A percentile compares a stretch with the other conserved stretches of the same genome.
Evolutionary conservation across 2,329 filamentous ascomycete species (phyloP).

Genomic region (Nemania sp.): DNA sequence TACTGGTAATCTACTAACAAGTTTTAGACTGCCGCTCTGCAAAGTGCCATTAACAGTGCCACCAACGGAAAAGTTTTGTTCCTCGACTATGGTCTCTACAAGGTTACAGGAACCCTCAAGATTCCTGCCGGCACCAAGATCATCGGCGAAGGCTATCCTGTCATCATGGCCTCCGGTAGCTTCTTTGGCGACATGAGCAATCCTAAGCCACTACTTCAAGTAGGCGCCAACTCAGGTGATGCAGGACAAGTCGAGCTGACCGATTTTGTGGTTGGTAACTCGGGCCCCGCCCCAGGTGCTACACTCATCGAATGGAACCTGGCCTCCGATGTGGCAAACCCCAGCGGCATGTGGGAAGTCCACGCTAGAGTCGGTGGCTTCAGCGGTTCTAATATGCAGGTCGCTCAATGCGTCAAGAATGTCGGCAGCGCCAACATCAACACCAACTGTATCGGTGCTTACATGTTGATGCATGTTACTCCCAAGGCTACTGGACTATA

Average conservation of each 20-base stretch:
- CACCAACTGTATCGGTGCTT: constrained; percentile 53
- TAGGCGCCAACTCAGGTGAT: constrained; percentile 71
- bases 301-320: constrained; percentile 81
- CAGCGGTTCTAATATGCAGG: constrained; percentile 75
- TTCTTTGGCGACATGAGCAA: constrained; percentile 67
- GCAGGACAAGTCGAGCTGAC: constrained; percentile 75
- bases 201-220: constrained; percentile 74
- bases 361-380: constrained; percentile 81
- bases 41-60: constrained; percentile 66
- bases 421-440: constrained; percentile 50
- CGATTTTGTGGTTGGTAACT: constrained; percentile 77
- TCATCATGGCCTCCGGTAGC: constrained; percentile 66
- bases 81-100: constrained; percentile 69
- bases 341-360: constrained; percentile 77
- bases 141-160: constrained; percentile 51
- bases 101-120: constrained; percentile 60
- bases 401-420: constrained; percentile 73
- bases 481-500: constrained; percentile 51
- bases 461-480: constrained; percentile 56
- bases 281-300: constrained; percentile 75
- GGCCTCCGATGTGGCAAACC: constrained; percentile 55
- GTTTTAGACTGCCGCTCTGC: constrained; percentile 64
- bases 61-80: constrained; percentile 64
- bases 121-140: constrained; percentile 58
- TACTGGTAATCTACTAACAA: constrained; percentile 47